phyloP scores from a whole-genome alignment of 2,329 filamentous ascomycete genomes.

The Thielaviopsis punctulata region DNA sequence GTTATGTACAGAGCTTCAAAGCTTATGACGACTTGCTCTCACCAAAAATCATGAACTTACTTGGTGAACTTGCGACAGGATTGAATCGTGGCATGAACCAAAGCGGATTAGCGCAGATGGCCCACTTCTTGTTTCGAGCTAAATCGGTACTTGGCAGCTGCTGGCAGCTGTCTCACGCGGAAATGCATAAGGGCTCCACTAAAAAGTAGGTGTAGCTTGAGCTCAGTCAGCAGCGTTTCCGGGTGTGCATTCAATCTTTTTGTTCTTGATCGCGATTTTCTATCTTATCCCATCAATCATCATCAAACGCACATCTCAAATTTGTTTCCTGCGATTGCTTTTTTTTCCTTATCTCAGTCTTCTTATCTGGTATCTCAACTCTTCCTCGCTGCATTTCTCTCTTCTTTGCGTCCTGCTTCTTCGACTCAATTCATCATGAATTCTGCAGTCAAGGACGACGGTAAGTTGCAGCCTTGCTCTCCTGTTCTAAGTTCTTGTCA shows the following conservation, averaged over 20 bases:
- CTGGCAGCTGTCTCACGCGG: not conserved
- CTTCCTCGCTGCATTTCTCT: not conserved
- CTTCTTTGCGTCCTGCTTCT: not conserved
- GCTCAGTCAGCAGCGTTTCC: no score
- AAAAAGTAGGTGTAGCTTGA: no score
- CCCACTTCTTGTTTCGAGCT: not conserved
- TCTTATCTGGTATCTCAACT: not conserved
- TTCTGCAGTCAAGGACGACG: slow-evolving; percentile 1
- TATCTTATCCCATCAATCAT: no score
- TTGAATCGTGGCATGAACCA: slow-evolving; percentile 11
- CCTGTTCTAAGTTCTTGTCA: not conserved
- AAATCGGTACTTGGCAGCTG: not conserved
- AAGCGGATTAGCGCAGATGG: slow-evolving; percentile 6
- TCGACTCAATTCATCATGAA: not conserved
- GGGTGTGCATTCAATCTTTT: no score
- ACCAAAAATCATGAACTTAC: not conserved
- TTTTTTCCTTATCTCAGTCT: not conserved
- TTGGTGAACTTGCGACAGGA: slow-evolving; percentile 6
- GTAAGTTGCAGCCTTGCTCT: not conserved
- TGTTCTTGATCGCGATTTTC: no score
- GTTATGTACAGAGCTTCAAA: not conserved
- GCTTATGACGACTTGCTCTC: not conserved
- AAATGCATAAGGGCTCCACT: no score
- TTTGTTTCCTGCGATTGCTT: no score
- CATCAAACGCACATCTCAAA: no score